These are phyloP conservation scores for Lepiota subincarnata DNA, from an alignment of 768 basidiomycete species.

Conservation along the genomic window DNA sequence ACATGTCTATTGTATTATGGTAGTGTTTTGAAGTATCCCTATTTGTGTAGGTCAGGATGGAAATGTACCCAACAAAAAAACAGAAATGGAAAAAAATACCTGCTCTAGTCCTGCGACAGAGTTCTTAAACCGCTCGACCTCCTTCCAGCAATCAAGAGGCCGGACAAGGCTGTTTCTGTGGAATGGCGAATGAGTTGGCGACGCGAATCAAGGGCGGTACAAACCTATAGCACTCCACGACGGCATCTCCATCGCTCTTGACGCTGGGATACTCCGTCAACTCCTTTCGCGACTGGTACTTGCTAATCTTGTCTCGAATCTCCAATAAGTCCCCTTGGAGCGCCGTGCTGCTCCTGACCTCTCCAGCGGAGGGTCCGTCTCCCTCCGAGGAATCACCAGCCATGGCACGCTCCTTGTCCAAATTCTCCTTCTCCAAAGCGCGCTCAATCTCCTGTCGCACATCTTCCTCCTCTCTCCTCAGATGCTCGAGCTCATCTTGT, in stretches of 20 bases:
- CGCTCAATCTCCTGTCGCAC: constrained; percentile 71
- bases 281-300: constrained; percentile 55
- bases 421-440: constrained; percentile 84
- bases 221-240: constrained; percentile 75
- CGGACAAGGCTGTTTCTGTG: constrained; percentile 44
- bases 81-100: constrained; percentile 36
- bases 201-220: constrained; percentile 19
- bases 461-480: constrained; percentile 65
- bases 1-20: constrained; percentile 27
- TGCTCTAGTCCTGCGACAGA: constrained; percentile 67
- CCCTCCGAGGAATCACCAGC: constrained; percentile 37
- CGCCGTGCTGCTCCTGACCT: constrained; percentile 54
- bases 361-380: constrained; percentile 32
- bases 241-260: constrained; percentile 51
- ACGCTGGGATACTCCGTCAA: constrained; percentile 53
- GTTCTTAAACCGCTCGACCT: constrained; percentile 66
- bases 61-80: not conserved
- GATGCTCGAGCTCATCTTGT: constrained; percentile 56
- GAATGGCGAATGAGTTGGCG: constrained; percentile 18
- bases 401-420: constrained; percentile 66
- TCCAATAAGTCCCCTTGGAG: constrained; percentile 75
- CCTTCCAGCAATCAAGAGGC: constrained; percentile 70
- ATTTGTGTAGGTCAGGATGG: constrained; percentile 11
- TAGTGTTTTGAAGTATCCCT: constrained; percentile 65
- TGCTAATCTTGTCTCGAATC: constrained; percentile 67